These are phyloP conservation scores for Penicillium paneum DNA, from an alignment of 2,329 filamentous ascomycete species.

Conservation along the genomic window DNA sequence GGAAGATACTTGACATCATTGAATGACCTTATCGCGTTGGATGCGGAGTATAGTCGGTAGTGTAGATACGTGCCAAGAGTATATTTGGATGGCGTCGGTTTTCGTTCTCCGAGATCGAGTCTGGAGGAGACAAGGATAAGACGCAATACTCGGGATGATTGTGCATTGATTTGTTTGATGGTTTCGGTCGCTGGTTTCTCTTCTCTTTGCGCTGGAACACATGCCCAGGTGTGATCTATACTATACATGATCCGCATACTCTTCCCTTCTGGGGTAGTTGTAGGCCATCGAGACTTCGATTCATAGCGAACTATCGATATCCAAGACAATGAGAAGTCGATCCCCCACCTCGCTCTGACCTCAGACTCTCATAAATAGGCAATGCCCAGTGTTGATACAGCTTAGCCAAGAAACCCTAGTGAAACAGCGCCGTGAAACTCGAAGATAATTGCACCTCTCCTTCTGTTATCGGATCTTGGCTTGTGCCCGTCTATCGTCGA, in stretches of 20 bases:
- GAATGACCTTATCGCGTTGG: constrained; percentile 5
- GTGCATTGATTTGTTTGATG: constrained; percentile 1
- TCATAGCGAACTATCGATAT: not conserved
- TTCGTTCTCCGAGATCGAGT: constrained; percentile 1
- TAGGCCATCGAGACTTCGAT: not conserved
- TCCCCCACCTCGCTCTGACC: not conserved
- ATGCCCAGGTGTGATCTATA: not conserved
- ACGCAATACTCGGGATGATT: not conserved
- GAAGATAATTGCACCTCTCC: not conserved
- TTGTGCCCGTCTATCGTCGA: constrained; percentile 1
- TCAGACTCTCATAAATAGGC: not conserved
- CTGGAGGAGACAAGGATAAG: not conserved
- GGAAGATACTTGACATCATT: not conserved
- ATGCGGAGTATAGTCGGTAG: too few species aligned
- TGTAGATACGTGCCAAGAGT: not conserved
- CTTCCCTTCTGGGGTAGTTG: not conserved
- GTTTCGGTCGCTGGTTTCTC: not conserved
- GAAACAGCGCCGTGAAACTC: not conserved
- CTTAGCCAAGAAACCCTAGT: constrained; percentile 3
- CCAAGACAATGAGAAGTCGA: not conserved
- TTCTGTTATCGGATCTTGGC: constrained; percentile 1
- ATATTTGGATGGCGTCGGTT: constrained; percentile 1
- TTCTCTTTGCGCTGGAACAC: not conserved
- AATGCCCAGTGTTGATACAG: not conserved
- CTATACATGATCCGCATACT: not conserved